Conservation (phyloP, 768 basidiomycete species). For the Mycena epipterygia region DNA sequence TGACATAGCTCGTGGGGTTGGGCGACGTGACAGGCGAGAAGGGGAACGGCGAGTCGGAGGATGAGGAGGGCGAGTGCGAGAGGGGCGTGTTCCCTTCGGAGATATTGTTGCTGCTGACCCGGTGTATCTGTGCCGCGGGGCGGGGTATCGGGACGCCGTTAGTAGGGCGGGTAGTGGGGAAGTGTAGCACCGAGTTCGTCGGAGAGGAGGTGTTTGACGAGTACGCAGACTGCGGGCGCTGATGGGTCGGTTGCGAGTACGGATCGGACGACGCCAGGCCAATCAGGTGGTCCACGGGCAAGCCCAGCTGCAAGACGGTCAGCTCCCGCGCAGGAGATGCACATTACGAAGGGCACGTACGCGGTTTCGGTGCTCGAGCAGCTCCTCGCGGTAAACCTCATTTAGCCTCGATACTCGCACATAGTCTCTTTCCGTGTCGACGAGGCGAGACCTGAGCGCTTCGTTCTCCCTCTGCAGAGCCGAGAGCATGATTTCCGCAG, state of each 20-base stretch:
- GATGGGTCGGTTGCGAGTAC: constrained; percentile 79
- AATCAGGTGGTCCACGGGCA: constrained; percentile 84
- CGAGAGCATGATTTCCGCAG: constrained; percentile 74
- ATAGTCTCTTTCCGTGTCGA: constrained; percentile 84
- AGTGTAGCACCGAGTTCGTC: constrained; percentile 58
- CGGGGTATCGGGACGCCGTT: constrained; percentile 84
- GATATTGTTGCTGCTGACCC: constrained; percentile 56
- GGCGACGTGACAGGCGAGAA: constrained; percentile 71
- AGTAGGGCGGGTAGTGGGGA: constrained; percentile 42
- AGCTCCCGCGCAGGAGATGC: constrained; percentile 22
- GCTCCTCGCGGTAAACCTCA: constrained; percentile 87
- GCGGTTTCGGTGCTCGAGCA: constrained; percentile 81
- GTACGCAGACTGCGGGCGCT: constrained; percentile 60
- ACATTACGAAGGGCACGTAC: constrained; percentile 59
- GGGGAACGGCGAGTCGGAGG: constrained; percentile 75
- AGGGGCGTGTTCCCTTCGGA: constrained; percentile 72
- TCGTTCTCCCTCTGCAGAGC: constrained; percentile 87
- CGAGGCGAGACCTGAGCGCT: constrained; percentile 72
- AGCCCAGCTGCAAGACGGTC: constrained; percentile 65
- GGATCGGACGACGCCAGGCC: constrained; percentile 77
- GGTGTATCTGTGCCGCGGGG: constrained; percentile 72
- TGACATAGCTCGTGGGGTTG: constrained; percentile 64
- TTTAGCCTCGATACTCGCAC: constrained; percentile 81
- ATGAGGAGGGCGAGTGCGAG: constrained; percentile 72
- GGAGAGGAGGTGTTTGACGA: constrained; percentile 58